Percentiles rank a stretch among this genome's conserved stretches.
Evolutionary conservation across 495 filamentous ascomycete genomes (phyloP).

Genomic region (Penicillium soppii): DNA sequence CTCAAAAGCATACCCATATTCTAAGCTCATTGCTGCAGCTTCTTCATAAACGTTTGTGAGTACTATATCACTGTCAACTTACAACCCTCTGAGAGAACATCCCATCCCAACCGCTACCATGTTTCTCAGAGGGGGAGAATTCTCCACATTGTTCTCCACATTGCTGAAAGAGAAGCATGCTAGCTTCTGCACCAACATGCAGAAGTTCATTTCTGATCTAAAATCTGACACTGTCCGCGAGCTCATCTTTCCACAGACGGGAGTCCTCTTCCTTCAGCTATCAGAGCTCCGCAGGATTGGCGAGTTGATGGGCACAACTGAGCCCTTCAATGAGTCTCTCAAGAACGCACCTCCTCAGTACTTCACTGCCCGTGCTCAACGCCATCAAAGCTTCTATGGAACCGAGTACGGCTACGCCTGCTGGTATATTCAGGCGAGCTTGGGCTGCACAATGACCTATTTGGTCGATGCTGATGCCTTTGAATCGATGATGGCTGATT

Average conservation of each 20-base stretch:
- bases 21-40: too few relatives aligned
- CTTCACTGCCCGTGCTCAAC: not conserved
- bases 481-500: not conserved
- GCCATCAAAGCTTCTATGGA: not conserved
- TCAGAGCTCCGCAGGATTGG: not conserved
- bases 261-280: not conserved
- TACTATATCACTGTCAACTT: too few relatives aligned
- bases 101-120: too few relatives aligned
- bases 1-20: too few relatives aligned
- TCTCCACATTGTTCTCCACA: too few relatives aligned
- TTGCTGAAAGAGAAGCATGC: too few relatives aligned
- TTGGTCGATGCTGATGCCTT: not conserved
- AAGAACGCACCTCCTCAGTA: not conserved
- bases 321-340: not conserved
- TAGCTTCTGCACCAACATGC: not conserved
- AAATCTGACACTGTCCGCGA: not conserved
- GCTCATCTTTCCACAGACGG: not conserved
- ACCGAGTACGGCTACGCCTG: conserved; percentile 1
- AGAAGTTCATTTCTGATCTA: not conserved
- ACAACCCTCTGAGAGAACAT: too few relatives aligned
- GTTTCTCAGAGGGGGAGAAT: too few relatives aligned
- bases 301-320: not conserved
- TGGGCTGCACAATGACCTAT: not conserved
- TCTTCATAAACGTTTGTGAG: too few relatives aligned
- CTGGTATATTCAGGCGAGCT: not conserved